phyloP scores from a whole-genome alignment of 176 grass and related monocot species.

The Aegilops speltoides region DNA sequence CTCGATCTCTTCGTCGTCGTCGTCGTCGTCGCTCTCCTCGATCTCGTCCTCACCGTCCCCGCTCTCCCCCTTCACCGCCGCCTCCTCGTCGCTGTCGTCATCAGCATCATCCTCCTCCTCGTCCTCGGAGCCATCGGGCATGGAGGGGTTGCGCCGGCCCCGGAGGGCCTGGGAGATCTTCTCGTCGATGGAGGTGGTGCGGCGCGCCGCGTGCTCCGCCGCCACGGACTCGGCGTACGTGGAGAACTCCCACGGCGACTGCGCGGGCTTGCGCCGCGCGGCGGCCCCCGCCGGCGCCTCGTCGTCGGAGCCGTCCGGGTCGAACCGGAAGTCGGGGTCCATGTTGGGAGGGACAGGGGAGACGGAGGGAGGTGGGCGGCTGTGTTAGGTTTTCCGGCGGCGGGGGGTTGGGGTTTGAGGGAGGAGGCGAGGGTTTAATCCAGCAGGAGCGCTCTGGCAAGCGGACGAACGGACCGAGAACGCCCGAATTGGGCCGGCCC shows the following conservation, averaged over 20 bases:
- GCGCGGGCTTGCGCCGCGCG: constrained; percentile 1
- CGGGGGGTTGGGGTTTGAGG: background rate
- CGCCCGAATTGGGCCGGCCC: no score
- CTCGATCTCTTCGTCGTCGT: constrained; percentile 10
- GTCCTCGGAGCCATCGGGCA: constrained; percentile 28
- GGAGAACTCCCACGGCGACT: constrained; percentile 88
- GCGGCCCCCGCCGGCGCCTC: constrained; percentile 11
- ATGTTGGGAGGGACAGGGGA: constrained; percentile 16
- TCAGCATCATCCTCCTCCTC: constrained; percentile 27
- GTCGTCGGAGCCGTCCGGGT: constrained; percentile 57
- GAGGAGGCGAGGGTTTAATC: constrained; percentile 29
- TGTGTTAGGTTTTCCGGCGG: constrained; percentile 13
- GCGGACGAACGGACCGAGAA: no score
- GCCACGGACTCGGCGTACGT: constrained; percentile 68
- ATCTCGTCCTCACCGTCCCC: constrained; percentile 49
- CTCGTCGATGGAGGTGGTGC: constrained; percentile 69
- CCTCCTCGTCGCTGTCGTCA: constrained; percentile 18
- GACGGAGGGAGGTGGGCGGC: background rate
- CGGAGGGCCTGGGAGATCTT: constrained; percentile 65
- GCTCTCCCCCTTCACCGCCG: constrained; percentile 32
- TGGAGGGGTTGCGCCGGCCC: constrained; percentile 28
- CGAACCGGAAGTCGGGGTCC: constrained; percentile 77
- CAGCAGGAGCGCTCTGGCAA: no score
- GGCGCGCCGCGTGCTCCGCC: constrained; percentile 57
- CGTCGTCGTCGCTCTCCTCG: constrained; percentile 41